Evolutionary conservation across 2,329 filamentous ascomycete species (phyloP), one percentile per base, ranked within the genome.

Genomic region (Chaetothyriales sp.): DNA sequence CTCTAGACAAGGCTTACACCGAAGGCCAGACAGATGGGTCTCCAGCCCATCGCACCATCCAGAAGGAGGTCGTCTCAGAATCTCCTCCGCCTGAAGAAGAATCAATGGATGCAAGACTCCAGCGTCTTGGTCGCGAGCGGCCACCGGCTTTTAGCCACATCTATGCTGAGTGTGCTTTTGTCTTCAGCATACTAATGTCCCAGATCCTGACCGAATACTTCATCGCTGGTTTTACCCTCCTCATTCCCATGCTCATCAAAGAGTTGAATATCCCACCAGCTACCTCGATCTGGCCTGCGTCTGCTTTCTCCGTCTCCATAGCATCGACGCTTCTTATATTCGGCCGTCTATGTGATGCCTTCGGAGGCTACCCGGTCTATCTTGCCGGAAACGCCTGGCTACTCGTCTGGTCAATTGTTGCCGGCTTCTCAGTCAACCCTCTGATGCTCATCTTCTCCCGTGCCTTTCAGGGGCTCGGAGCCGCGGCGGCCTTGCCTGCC

Each of bases 361-460:
- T 68, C 20, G 84, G 83, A 66, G 59, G 79, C 67, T 64, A 81
- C 67, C 59, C 81, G 1, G 72, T 88, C 1, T 78, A 86, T 51
- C 73, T 83, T 0, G 73, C 75, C 50, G 82, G 84, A 0, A 74
- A 68, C 52, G 57, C 63, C 3, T 77, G 84, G 85, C 75, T 86
- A 48, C 64, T 78, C 6, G 55, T 81, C 39, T 89, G 84, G 78
- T 80, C 78, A 8, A 66, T 89, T 49, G 68, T 86, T 49, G 77
- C 76, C 15, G 85, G 84, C 9, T 86, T 89, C 66, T 81, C 79
- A 52, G 68, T 70, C 49, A 81, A 77, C 65, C 75, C 80, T 53
- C 64, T 78, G 48, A 84, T 87, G 80, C 71, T 89, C 54, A 82
- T 86, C 57, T 70, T 83, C 50, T 84, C 80, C 61, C 80, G 85